Evolutionary conservation across 257 asterid genomes (phyloP).

Genomic region (Datura wrightii): DNA sequence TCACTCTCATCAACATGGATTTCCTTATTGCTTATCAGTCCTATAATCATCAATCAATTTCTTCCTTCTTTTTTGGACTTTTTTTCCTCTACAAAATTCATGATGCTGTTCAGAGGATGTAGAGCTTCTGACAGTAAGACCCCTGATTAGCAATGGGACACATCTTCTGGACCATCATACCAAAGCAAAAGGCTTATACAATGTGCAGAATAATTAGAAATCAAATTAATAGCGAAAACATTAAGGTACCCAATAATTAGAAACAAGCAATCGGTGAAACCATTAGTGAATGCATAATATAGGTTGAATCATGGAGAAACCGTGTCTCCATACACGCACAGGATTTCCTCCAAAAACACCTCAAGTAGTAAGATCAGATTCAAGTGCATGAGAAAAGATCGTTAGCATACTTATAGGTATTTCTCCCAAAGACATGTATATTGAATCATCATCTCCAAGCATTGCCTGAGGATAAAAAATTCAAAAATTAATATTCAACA

Average conservation of each 20-base stretch:
- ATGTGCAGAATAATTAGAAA: background rate
- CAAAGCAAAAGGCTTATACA: background rate
- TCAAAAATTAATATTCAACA: conserved; percentile 13
- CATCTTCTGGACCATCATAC: background rate
- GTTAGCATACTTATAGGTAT: conserved; percentile 80
- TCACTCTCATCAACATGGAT: conserved; percentile 12
- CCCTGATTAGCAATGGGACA: background rate
- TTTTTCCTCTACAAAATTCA: background rate
- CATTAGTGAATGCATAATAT: conserved; percentile 10
- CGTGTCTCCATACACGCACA: background rate
- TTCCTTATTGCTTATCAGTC: background rate
- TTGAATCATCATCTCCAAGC: conserved; percentile 93
- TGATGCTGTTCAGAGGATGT: background rate
- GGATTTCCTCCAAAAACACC: conserved; percentile 21
- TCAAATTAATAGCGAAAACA: background rate
- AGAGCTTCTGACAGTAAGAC: background rate
- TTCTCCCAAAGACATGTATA: conserved; percentile 92
- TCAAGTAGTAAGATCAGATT: background rate
- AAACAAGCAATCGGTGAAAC: background rate
- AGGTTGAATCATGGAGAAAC: conserved; percentile 23
- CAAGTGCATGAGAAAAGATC: conserved; percentile 31
- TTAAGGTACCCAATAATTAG: background rate
- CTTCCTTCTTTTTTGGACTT: background rate
- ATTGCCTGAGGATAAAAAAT: conserved; percentile 60
- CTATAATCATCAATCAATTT: conserved; percentile 15